A percentile compares a stretch with the other conserved stretches of the same genome.
Conservation (phyloP, 106 monocot genomes). For the Alisma plantagoaquatica region DNA sequence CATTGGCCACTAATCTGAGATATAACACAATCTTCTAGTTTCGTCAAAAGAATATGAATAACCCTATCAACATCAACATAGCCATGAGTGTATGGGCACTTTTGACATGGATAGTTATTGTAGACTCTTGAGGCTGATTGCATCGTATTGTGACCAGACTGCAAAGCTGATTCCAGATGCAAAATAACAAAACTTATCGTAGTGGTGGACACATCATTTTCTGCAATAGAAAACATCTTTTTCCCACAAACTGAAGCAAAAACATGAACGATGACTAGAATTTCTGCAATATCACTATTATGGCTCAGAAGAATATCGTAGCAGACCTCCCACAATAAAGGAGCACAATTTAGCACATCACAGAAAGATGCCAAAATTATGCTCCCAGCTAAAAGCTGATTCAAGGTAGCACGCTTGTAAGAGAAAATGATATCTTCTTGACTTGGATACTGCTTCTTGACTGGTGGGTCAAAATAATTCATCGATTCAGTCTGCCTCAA, state of each 20-base stretch:
- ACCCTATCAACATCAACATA: slow-evolving; percentile 35
- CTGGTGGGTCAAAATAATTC: too few species aligned
- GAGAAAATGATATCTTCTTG: slow-evolving; percentile 13
- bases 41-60: slow-evolving; percentile 27
- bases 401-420: slow-evolving; percentile 17
- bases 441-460: too few species aligned
- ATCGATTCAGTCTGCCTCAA: too few species aligned
- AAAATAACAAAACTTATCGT: slow-evolving; percentile 40
- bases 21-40: slow-evolving; percentile 28
- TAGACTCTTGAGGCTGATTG: not conserved
- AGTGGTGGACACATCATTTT: slow-evolving; percentile 19
- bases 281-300: slow-evolving; percentile 26
- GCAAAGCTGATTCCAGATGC: slow-evolving; percentile 30
- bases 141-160: not conserved
- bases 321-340: slow-evolving; percentile 44
- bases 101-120: slow-evolving; percentile 19
- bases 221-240: slow-evolving; percentile 21
- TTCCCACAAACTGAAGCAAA: slow-evolving; percentile 49
- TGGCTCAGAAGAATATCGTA: slow-evolving; percentile 39
- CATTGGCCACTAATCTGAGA: not conserved
- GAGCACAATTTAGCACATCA: slow-evolving; percentile 21
- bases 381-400: slow-evolving; percentile 49
- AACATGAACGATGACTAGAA: slow-evolving; percentile 45
- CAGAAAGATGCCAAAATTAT: slow-evolving; percentile 61
- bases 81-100: slow-evolving; percentile 52